Base-by-base conservation (phyloP, 805 yeast species). In the Torulaspora quercuum region DNA sequence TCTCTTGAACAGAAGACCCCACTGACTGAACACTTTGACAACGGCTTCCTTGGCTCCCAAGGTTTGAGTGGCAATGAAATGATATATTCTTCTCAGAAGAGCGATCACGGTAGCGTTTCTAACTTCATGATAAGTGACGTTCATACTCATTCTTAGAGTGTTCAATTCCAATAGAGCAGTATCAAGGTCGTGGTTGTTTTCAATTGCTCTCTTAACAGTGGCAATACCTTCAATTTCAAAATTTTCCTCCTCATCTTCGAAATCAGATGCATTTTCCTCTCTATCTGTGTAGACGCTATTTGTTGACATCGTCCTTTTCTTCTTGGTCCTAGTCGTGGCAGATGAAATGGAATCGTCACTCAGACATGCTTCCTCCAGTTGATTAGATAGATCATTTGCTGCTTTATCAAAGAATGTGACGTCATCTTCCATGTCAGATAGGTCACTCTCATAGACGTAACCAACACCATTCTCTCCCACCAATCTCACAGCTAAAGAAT, bases 111-210 rank as follows among this genome's bases (percentile, higher is more conserved):
- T 86, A 4, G 95, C 95, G 19, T 68, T 63, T 57, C 97, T 76
- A 9, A 92, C 97, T 55, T 89, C 95, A 53, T 86, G 94, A 61
- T 92, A 90, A 0, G 92, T 75, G 11, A 88, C 98, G 59, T 92
- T 87, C 92, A 89, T 83, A 53, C 96, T 86, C 98, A 92, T 90
- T 65, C 97, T 75, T 55, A 92, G 71, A 0, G 98, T 92, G 59
- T 90, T 90, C 52, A 92, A 73, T 65, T 92, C 98, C 42, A 92
- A 67, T 46, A 87, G 65, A 0, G 98, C 97, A 9, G 95, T 89
- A 57, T 90, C 97, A 42, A 87, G 70, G 53, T 85, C 95, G 62
- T 92, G 98, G 59, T 87, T 84, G 54, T 89, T 82, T 49, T 84
- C 90, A 62, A 92, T 74, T 1, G 98, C 95, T 56, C 98, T 75